Evolutionary conservation across 108 stramenopile species (phyloP).

Genomic region (Pseudonitzschia multistriata): DNA sequence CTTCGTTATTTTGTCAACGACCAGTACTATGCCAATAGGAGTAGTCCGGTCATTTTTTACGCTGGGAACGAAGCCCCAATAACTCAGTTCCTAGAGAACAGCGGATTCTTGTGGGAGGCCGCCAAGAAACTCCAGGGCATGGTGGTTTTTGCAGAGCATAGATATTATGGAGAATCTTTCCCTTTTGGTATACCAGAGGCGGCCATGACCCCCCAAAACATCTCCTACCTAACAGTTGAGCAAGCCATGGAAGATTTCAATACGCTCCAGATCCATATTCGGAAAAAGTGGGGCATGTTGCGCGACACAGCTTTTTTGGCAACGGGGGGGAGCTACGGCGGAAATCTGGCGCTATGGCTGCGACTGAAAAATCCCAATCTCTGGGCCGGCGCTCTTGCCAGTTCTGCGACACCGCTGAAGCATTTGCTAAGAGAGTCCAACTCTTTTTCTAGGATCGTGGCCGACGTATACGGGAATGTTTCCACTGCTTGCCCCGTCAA

Average conservation of each 20-base stretch:
- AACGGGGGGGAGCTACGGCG: conserved; percentile 80
- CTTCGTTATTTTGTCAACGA: conserved; percentile 40
- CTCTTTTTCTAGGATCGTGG: conserved; percentile 31
- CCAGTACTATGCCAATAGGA: conserved; percentile 18
- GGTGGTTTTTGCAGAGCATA: conserved; percentile 78
- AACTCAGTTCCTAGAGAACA: conserved; percentile 58
- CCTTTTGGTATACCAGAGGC: conserved; percentile 15
- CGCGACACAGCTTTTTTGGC: conserved; percentile 37
- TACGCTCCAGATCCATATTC: conserved; percentile 36
- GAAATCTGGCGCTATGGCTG: conserved; percentile 75
- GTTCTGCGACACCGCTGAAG: conserved; percentile 60
- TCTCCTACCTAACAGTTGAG: conserved; percentile 41
- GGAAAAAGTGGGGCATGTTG: conserved; percentile 22
- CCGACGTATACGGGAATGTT: conserved; percentile 34
- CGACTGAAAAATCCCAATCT: conserved; percentile 78
- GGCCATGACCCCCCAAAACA: conserved; percentile 20
- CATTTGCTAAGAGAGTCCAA: conserved; percentile 42
- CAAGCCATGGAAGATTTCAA: conserved; percentile 78
- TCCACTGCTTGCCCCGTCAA: conserved; percentile 6
- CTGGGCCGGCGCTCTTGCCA: conserved; percentile 68
- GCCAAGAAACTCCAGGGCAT: conserved; percentile 53
- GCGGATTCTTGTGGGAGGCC: conserved; percentile 65
- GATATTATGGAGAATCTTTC: conserved; percentile 59
- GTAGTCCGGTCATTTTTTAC: conserved; percentile 50
- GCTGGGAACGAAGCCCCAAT: conserved; percentile 74